Evolutionary conservation across 2,329 filamentous ascomycete species (phyloP), one percentile per base, ranked within the genome.

Genomic region (Fusarium sp.): DNA sequence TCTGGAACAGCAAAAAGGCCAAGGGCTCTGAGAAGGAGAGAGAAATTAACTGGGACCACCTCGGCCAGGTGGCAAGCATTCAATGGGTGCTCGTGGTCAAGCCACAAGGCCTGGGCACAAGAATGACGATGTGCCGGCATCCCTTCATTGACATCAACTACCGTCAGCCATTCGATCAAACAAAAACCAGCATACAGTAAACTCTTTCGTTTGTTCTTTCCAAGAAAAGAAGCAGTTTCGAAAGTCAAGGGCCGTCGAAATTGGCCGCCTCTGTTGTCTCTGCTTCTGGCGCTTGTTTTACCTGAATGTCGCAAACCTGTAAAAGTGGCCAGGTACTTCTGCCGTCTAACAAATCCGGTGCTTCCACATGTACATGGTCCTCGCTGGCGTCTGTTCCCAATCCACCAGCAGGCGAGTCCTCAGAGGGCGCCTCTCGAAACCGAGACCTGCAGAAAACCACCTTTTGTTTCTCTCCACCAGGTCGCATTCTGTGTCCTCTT

Each of bases 391-490:
- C 68, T 68, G 65, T 70, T 71, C 63, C 42, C 42, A 62, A n/a
- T 61, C 49, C 58, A 34, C 23, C 49, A 62, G 40, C 49, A 62
- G 40, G 49, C 29, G 20, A 50, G 56, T 36, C n/a, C n/a, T n/a
- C n/a, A n/a, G 42, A 57, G 58, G 56, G 72, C 72, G 72, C 72
- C 58, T 74, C 72, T 74, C 67, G 70, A 74, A 74, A 74, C 72
- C 46, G 54, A 67, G 59, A 69, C 67, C 51, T 68, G 67, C 67
- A 68, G 67, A 44, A 42, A 70, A n/a, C n/a, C n/a, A 31, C 36
- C 36, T 7, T 14, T 57, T 49, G 36, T 38, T 38, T 27, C 64
- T 68, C 68, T 68, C 68, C 68, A 71, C 68, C 34, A 11, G 68
- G 64, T 54, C 61, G 64, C 68, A 11, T 68, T 25, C 7, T 54